Evolutionary conservation across 352 stramenopile genomes (phyloP), one percentile per base, ranked within the genome.

Genomic region (Globisporangium rhizosaccharum): DNA sequence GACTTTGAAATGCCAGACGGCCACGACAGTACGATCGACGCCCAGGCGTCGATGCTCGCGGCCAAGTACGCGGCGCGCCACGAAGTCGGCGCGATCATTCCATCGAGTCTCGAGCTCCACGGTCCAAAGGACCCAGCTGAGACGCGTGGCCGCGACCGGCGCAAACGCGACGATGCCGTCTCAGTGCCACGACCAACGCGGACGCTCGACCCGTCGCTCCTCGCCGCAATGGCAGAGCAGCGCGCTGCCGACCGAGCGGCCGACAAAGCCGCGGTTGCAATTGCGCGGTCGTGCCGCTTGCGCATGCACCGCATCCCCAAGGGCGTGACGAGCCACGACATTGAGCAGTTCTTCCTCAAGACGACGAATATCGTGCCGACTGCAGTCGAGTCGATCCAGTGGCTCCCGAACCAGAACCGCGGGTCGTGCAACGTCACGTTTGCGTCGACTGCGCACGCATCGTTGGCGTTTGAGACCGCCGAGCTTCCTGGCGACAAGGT

Each of bases 1-100:
- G 63, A 81, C 14, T 90, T 94, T 56, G 82, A 93, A 42, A 93
- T 95, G 85, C 83, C 85, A 0, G 75, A 87, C 33, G 79, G 84
- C 25, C 85, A 95, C 70, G 86, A 95, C 64, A 91, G 79, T 85
- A 81, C 76, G 17, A 81, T 95, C 53, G 84, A 95, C 70, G 84
- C 86, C 4, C 85, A 95, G 66, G 84, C 79, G 26, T 87, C 82
- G 12, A 95, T 95, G 86, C 72, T 95, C 33, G 82, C 84, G 12
- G 86, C 86, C 63, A 93, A 92, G 65, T 88, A 92, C 63, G 82
- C 76, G 39, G 69, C 70, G 36, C 72, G 73, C 33, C 72, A 92
- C 58, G 49, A 65, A 25, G 70, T 66, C 4, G 86, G 86, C 6
- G 59, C 54, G 33, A 85, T 94, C 50, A 92, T 92, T 59, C 80